Base-by-base conservation (phyloP, 306 rosid genomes). In the Cucurbita pepo region DNA sequence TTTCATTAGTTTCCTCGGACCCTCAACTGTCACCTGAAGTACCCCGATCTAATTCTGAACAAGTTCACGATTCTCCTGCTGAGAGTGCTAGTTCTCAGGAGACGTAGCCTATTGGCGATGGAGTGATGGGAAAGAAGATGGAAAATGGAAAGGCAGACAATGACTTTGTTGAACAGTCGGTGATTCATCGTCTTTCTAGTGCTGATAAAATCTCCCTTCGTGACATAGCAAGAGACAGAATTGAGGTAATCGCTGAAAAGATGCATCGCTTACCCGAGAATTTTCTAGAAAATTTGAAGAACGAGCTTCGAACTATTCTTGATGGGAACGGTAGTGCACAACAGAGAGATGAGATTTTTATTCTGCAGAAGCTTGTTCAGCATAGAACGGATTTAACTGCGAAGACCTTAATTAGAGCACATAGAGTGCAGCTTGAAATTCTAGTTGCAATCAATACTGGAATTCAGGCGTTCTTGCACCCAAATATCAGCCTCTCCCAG, bases 51-150 rank as follows among this genome's bases (percentile, higher is more conserved):
- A 90, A 88, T 72, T 86, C 91, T 63, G 96, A 89, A 61, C 83
- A 89, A 37, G 75, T 81, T 52, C 96, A 85, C 0, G 97, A 94
- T 79, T 91, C 97, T 54, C 98, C 96, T 1, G 84, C 97, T 41
- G 97, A 89, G 83, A 94, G 99, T 80, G 99, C 97, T 55, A 94
- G 96, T 74, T 94, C 98, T 66, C 86, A 81, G 57, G 98, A 94
- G 72, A 90, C 94, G 37, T 94, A 95, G 97, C 96, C 98, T 38
- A 38, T 81, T 73, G 88, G 85, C 0, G 91, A 88, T 76, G 86
- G 89, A 10, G 83, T 77, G n/a, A 85, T 83, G 59, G 84, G 82
- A 16, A 92, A 92, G 87, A 92, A 87, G 86, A 82, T 84, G 91
- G 96, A 90, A 83, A 88, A 87, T 76, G 93, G 91, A 54, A 88